A percentile compares a stretch with the other conserved stretches of the same genome.
Evolutionary conservation across 345 rosid species (phyloP).

Genomic region (Acer campestre): DNA sequence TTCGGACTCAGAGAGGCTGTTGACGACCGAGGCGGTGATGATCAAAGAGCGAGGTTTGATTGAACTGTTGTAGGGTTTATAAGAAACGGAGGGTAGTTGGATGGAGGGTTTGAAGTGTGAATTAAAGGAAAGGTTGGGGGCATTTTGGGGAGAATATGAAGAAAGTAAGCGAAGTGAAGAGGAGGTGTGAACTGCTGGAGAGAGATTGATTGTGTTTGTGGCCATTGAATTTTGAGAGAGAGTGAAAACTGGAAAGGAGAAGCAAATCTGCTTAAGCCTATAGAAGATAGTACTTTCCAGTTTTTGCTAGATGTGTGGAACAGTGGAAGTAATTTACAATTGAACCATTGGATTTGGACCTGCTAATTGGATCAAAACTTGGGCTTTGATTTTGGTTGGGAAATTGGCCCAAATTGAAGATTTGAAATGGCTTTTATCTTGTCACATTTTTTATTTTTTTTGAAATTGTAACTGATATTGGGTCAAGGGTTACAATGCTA

Average conservation of each 20-base stretch:
- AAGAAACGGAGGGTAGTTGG: conserved; percentile 42
- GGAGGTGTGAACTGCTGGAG: conserved; percentile 35
- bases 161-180: conserved; percentile 38
- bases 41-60: conserved; percentile 36
- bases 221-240: conserved; percentile 39
- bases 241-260: background rate
- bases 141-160: conserved; percentile 32
- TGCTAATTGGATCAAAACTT: background rate
- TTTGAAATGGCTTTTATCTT: too few relatives aligned
- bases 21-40: conserved; percentile 47
- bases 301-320: background rate
- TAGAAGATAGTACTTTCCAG: background rate
- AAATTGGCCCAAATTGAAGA: too few relatives aligned
- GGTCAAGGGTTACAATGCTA: too few relatives aligned
- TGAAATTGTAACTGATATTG: too few relatives aligned
- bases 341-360: background rate
- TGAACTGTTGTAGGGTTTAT: conserved; percentile 28
- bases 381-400: background rate
- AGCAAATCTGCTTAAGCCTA: background rate
- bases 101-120: conserved; percentile 42
- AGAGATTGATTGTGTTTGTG: conserved; percentile 42
- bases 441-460: too few relatives aligned
- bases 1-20: conserved; percentile 53
- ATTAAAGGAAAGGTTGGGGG: conserved; percentile 42
- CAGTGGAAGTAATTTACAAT: background rate